Percentiles rank a stretch among this genome's conserved stretches.
Evolutionary conservation across 1,284 basidiomycete genomes (phyloP).

Genomic region (Wallemia hederae): DNA sequence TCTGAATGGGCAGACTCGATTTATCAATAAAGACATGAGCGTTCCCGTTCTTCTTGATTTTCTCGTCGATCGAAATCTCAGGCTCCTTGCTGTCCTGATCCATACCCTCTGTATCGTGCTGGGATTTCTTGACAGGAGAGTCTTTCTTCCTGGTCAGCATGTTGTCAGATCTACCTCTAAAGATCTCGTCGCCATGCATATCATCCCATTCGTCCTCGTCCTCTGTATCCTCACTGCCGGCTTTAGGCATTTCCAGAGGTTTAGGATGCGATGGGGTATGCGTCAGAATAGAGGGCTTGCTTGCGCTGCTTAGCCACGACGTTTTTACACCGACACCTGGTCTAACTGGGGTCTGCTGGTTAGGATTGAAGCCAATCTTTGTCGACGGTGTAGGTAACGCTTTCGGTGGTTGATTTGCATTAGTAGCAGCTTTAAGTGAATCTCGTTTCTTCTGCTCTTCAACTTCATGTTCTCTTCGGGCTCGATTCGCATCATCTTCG

Average conservation of each 20-base stretch:
- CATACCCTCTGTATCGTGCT: not conserved
- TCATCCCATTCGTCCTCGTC: not conserved
- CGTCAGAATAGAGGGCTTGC: not conserved
- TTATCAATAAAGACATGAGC: not conserved
- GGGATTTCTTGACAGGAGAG: not conserved
- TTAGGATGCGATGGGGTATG: not conserved
- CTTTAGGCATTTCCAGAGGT: not conserved
- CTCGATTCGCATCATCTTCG: conserved; percentile 10
- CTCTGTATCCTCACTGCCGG: not conserved
- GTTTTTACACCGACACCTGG: not conserved
- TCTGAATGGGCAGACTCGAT: not conserved
- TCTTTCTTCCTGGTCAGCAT: not conserved
- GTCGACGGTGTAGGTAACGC: not conserved
- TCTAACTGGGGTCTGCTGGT: not conserved
- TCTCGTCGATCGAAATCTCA: not conserved
- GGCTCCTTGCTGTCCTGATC: not conserved
- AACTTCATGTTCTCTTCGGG: conserved; percentile 5
- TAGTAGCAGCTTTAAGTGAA: not conserved
- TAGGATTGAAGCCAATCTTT: not conserved
- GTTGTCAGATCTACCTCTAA: not conserved
- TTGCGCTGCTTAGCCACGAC: not conserved
- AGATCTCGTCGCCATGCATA: not conserved
- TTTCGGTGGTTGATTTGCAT: not conserved
- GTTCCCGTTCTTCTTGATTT: not conserved
- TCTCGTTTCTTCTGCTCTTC: conserved; percentile 8